Conservation (phyloP, 495 filamentous ascomycete species). For the Haplographium delicatum region DNA sequence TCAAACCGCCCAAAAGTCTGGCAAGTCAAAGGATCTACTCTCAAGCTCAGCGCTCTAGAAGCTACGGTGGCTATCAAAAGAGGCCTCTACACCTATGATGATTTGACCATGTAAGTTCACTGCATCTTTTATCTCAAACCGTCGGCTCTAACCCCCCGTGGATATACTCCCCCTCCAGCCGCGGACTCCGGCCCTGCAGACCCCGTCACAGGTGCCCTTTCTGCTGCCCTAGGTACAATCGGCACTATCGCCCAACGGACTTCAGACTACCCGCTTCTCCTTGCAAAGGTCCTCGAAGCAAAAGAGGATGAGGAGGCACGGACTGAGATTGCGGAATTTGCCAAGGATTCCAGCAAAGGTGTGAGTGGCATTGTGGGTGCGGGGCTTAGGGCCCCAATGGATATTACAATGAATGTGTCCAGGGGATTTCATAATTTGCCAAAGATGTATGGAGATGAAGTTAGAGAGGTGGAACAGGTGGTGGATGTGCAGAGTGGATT, state of each 20-base stretch:
- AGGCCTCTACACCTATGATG: neutral
- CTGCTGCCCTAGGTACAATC: constrained; percentile 55
- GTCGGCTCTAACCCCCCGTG: neutral
- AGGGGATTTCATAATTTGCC: constrained; percentile 82
- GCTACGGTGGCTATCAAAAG: constrained; percentile 4
- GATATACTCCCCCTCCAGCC: neutral
- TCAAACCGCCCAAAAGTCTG: constrained; percentile 1
- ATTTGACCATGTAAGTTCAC: constrained; percentile 4
- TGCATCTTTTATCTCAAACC: neutral
- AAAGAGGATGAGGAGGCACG: constrained; percentile 20
- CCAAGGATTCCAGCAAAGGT: constrained; percentile 12
- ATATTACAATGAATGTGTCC: constrained; percentile 26
- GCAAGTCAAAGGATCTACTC: constrained; percentile 5
- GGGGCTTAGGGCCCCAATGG: constrained; percentile 17
- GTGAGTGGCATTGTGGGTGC: constrained; percentile 12
- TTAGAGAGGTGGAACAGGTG: constrained; percentile 58
- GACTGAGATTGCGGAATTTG: constrained; percentile 5
- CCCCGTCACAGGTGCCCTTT: constrained; percentile 49
- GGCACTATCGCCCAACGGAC: constrained; percentile 56
- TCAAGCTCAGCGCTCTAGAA: constrained; percentile 13
- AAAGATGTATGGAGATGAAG: constrained; percentile 65
- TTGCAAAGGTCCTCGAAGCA: constrained; percentile 30
- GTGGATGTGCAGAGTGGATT: constrained; percentile 60
- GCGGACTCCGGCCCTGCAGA: constrained; percentile 27
- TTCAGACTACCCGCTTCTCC: constrained; percentile 53